Evolutionary conservation across 2,329 filamentous ascomycete species (phyloP), one percentile per base, ranked within the genome.

Genomic region (Trichoderma pleuroti): DNA sequence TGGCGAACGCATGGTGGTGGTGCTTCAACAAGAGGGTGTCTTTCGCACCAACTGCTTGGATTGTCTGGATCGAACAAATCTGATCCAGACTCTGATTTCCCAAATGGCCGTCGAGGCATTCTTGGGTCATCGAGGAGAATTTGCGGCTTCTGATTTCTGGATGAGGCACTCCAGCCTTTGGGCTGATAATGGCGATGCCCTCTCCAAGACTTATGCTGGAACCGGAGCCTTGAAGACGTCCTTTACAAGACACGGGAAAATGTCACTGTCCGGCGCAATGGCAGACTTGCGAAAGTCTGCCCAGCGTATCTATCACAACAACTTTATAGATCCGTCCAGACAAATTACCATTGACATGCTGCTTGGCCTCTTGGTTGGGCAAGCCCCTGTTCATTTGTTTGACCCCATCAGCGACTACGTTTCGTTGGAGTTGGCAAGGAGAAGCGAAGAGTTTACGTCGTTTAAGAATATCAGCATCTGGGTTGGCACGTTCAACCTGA

Each of bases 31-130:
- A 81, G 93, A 97, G 78, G 95, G 96, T n/a, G 88, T 97, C 7
- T 98, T 98, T 80, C 88, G 95, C 72, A 97, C 94, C 5, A 99
- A 99, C 76, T 99, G 96, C 79, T 85, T 99, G 30, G 96, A 99
- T 80, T 99, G 96, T 78, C 84, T 99, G 56, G 96, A 99, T 79
- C 90, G 96, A 71, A 99, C 96, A 9, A 99, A 99, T 78, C 85
- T 98, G 32, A 93, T 99, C 32, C 96, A 99, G 81, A 97, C 94
- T 0, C 93, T 98, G 74, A 92, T 99, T 76, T 98, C 94, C 71
- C 92, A 94, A 76, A 94, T 98, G 92, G 93, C 94, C 0, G 85
- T 98, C 24, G 93, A 97, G 78, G 85, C 91, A 0, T 98, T 98
- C 76, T 83, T 99, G 4, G 82, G 83, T 16, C 93, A 97, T 74